Evolutionary conservation across 1,139 yeast genomes (phyloP), one percentile per base, ranked within the genome.

Genomic region (Yamadazyma blattariae): DNA sequence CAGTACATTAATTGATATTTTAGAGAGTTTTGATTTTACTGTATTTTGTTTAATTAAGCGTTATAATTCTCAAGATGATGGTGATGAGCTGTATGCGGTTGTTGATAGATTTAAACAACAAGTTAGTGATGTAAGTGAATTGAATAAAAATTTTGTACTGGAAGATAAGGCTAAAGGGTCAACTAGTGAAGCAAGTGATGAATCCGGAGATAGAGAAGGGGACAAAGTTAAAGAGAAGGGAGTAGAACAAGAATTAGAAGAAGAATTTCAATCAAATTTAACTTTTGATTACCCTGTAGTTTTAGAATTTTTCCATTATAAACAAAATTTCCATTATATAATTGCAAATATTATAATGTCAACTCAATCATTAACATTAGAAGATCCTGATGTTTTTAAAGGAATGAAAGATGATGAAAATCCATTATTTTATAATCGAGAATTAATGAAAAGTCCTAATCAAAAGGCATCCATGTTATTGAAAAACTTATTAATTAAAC

Each of bases 311-410:
- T 76, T 82, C 52, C 84, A 82, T 43, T 65, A 75, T 32, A 89
- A 88, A 50, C 96, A 88, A 52, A 70, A 76, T 15, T 58, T 86
- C 29, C 92, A 88, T 55, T 82, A 84, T 45, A 59, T 73, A 5
- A 65, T 83, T 27, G 66, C 80, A 7, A 73, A 74, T 20, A 66
- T 87, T 12, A 68, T 85, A 19, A 74, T 84, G 71, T 77, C 82
- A 19, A 71, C 87, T 0, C 95, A 86, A 49, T 72, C 80, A 5
- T 62, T 85, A 14, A 82, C 95, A 0, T 64, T 84, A 12, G 77
- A 73, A 25, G 94, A 85, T 49, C 87, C 90, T 1, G 87, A 82
- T 39, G 82, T 80, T 2, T 84, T 84, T 57, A 67, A 71, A 36
- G 75, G 85, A 0, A 66, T 82, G 58, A 69, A 68, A 42, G 81